Conservation (phyloP, 352 stramenopile species). For the Globisporangium megalacanthum region DNA sequence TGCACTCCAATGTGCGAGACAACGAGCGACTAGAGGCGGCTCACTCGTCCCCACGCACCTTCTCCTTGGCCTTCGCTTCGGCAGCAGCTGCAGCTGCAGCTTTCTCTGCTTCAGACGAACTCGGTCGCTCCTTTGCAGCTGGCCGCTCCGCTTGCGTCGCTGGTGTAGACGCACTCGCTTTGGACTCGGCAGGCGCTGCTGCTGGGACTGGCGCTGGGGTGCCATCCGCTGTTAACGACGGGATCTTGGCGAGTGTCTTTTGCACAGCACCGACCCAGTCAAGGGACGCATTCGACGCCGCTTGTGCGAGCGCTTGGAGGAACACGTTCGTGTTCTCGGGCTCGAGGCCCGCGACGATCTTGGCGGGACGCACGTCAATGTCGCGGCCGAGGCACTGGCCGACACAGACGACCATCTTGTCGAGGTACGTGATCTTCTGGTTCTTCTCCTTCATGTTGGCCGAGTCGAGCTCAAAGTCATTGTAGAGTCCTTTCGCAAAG, state of each 20-base stretch:
- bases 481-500: conserved; percentile 86
- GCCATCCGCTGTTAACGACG: conserved; percentile 51
- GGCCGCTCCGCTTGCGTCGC: conserved; percentile 15
- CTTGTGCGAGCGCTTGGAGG: conserved; percentile 59
- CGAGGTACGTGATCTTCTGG: conserved; percentile 79
- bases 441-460: conserved; percentile 85
- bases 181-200: conserved; percentile 17
- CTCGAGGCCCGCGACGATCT: conserved; percentile 84
- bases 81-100: conserved; percentile 30
- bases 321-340: conserved; percentile 83
- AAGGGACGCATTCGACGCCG: conserved; percentile 47
- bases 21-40: background rate
- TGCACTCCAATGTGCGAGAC: background rate
- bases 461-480: conserved; percentile 67
- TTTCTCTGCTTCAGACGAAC: conserved; percentile 29
- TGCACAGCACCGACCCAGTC: conserved; percentile 68
- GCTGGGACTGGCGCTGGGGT: conserved; percentile 12
- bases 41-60: conserved; percentile 11
- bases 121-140: conserved; percentile 35
- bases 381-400: conserved; percentile 52
- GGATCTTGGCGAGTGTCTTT: conserved; percentile 52
- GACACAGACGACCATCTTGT: conserved; percentile 86
- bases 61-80: conserved; percentile 50
- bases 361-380: conserved; percentile 71
- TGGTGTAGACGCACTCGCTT: conserved; percentile 13